These are phyloP conservation scores for Gymnopus androsaceus DNA, from an alignment of 1,284 basidiomycete species.

Conservation along the genomic window DNA sequence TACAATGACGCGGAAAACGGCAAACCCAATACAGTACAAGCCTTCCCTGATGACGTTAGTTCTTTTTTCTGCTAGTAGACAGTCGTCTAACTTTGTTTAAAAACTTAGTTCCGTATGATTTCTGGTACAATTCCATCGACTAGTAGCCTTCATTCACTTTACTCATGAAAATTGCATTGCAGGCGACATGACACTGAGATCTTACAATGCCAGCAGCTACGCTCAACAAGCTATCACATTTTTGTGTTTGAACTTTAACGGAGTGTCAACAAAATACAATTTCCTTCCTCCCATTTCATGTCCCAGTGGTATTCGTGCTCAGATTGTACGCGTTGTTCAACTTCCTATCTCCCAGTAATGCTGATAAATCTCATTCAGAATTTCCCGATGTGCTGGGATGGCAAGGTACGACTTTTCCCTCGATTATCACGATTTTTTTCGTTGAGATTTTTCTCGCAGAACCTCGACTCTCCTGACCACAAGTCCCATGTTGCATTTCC, in stretches of 20 bases:
- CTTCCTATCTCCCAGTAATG: not conserved
- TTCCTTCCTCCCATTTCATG: constrained; percentile 32
- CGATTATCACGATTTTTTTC: not conserved
- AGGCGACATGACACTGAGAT: constrained; percentile 36
- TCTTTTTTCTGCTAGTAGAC: not conserved
- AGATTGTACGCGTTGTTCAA: constrained; percentile 32
- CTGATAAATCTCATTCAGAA: constrained; percentile 21
- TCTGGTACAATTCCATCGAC: constrained; percentile 25
- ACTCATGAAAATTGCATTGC: not conserved
- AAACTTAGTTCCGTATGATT: constrained; percentile 38
- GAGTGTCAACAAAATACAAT: constrained; percentile 23
- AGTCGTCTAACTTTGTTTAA: not conserved
- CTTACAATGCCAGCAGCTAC: constrained; percentile 35
- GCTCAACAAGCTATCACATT: constrained; percentile 44
- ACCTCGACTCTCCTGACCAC: constrained; percentile 44
- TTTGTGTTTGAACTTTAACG: constrained; percentile 42
- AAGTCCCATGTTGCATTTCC: constrained; percentile 47
- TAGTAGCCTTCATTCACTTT: not conserved
- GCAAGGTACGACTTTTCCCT: constrained; percentile 22
- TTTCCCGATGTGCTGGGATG: constrained; percentile 49
- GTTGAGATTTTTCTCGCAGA: constrained; percentile 23
- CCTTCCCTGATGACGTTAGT: constrained; percentile 31
- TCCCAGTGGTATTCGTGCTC: constrained; percentile 41
- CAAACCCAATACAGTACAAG: constrained; percentile 24
- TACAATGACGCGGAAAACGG: constrained; percentile 21